A percentile compares a stretch with the other conserved stretches of the same genome.
Conservation (phyloP, 1,139 yeast genomes). For the Geotrichum reessii region DNA sequence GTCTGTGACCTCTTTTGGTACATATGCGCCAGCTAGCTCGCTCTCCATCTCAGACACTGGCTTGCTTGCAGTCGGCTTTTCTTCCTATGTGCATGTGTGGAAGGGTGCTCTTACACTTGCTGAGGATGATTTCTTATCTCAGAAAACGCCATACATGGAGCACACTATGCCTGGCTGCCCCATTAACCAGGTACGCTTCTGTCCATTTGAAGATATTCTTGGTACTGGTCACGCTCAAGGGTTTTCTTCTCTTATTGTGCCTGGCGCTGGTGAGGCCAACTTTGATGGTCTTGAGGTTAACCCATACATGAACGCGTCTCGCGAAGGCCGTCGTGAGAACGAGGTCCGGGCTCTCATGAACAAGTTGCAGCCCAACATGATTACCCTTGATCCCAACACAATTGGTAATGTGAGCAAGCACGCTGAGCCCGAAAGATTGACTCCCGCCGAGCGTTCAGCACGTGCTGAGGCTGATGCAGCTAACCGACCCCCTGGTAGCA, state of each 20-base stretch:
- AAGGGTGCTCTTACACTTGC: slow-evolving; percentile 39
- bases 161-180: slow-evolving; percentile 78
- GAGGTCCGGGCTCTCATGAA: slow-evolving; percentile 84
- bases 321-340: slow-evolving; percentile 83
- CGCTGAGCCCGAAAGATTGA: slow-evolving; percentile 57
- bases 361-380: slow-evolving; percentile 89
- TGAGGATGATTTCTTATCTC: slow-evolving; percentile 36
- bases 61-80: slow-evolving; percentile 83
- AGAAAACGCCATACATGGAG: slow-evolving; percentile 82
- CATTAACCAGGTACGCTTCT: slow-evolving; percentile 62
- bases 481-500: slow-evolving; percentile 30
- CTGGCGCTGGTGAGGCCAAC: slow-evolving; percentile 98
- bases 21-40: slow-evolving; percentile 84
- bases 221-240: slow-evolving; percentile 84
- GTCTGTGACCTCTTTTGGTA: slow-evolving; percentile 53
- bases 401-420: slow-evolving; percentile 81
- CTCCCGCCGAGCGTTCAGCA: slow-evolving; percentile 46
- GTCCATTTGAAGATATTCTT: slow-evolving; percentile 92
- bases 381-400: slow-evolving; percentile 79
- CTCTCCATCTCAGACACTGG: slow-evolving; percentile 85
- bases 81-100: slow-evolving; percentile 78
- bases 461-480: slow-evolving; percentile 43
- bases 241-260: slow-evolving; percentile 72
- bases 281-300: slow-evolving; percentile 90
- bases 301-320: slow-evolving; percentile 75